Evolutionary conservation across 73 alveolate species (phyloP), one percentile per base, ranked within the genome.

Genomic region (Urostyla sp.): DNA sequence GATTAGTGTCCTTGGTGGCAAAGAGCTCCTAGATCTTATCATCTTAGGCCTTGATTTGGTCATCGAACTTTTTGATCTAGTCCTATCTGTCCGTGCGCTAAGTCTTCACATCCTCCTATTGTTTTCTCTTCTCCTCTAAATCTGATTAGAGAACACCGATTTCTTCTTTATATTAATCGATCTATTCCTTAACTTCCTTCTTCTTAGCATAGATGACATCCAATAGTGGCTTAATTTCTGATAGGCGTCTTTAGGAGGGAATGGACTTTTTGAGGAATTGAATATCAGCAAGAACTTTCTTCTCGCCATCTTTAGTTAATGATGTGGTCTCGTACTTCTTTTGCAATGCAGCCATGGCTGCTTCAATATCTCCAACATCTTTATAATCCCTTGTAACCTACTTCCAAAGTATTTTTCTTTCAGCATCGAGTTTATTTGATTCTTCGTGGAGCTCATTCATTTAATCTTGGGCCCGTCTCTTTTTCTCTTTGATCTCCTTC

Each of bases 311-410:
- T 18, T 21, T 21, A 18, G 34, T 43, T 28, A 66, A 46, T 5
- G 80, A 20, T 18, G 80, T 66, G 3, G 80, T 66, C 43, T 66
- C 80, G 43, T 18, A 66, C 27, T 63, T 37, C 44, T 48, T 66
- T 28, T 66, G 40, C 8, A 66, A 28, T 13, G 37, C 80, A 21
- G 7, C 67, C 37, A 66, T 66, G 18, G 49, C 49, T 31, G 37
- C 44, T 21, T 44, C 3, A 28, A 66, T 37, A 6, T 13, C 66
- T 27, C 5, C 80, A 28, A 63, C 66, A 2, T 66, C 49, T 48
- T 66, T 3, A 28, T 21, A 30, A 18, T 44, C 63, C 46, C 66
- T 66, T 8, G 16, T 6, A 3, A 66, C 27, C 3, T 54, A 30
- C 52, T 66, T 66, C 23, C 43, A 13, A 1, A 66, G 16, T 21